A percentile compares a stretch with the other conserved stretches of the same genome.
phyloP scores from a whole-genome alignment of 202 grass and related monocot genomes.

The Zizania palustris region DNA sequence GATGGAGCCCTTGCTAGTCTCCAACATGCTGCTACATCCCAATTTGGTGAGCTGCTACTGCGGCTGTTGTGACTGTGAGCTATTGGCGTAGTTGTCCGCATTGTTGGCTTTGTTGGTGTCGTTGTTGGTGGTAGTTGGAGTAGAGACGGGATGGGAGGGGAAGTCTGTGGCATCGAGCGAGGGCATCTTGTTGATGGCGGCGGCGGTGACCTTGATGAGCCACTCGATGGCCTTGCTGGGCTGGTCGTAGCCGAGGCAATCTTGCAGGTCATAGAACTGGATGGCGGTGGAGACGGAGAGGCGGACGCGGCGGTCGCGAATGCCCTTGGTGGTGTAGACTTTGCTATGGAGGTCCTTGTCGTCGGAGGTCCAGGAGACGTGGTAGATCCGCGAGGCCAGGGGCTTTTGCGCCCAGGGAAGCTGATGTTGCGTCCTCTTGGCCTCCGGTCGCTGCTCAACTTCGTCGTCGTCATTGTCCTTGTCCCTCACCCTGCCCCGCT shows the following conservation, averaged over 20 bases:
- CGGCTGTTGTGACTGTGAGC: not conserved
- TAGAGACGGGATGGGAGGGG: constrained; percentile 38
- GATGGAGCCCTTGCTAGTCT: constrained; percentile 84
- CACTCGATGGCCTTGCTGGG: constrained; percentile 98
- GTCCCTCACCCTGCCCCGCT: too few relatives aligned
- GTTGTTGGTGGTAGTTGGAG: not conserved
- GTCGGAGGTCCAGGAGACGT: constrained; percentile 64
- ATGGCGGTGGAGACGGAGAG: constrained; percentile 86
- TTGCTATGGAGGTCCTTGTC: constrained; percentile 98
- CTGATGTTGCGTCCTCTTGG: constrained; percentile 36
- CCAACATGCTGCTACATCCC: constrained; percentile 75
- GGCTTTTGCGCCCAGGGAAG: constrained; percentile 55
- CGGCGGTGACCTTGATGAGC: constrained; percentile 80
- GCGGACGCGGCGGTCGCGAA: constrained; percentile 91
- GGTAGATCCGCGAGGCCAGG: constrained; percentile 85
- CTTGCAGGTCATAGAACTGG: constrained; percentile 99
- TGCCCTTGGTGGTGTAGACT: constrained; percentile 97
- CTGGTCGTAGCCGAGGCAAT: constrained; percentile 87
- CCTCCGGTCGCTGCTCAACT: constrained; percentile 8
- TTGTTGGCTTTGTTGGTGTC: too few relatives aligned
- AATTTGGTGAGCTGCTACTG: constrained; percentile 60
- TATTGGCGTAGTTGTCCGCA: too few relatives aligned
- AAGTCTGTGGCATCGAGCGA: constrained; percentile 48
- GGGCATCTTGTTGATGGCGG: constrained; percentile 85
- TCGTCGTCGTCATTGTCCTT: not conserved